Evolutionary conservation across 768 basidiomycete species (phyloP).

Genomic region (Lyophyllum atratum): DNA sequence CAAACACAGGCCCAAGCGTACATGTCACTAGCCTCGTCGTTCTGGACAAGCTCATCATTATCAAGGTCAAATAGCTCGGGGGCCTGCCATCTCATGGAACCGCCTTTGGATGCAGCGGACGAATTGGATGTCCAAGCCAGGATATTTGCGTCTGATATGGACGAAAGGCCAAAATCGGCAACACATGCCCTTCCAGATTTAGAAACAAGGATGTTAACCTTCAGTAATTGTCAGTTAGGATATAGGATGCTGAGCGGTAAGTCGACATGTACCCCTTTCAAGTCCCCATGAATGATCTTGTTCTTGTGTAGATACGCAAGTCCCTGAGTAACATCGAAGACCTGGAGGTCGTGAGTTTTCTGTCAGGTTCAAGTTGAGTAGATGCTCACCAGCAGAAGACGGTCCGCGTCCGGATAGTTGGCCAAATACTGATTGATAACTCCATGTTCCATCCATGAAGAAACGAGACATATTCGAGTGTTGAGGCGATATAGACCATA

Average conservation of each 20-base stretch:
- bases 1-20: constrained; percentile 13
- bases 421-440: constrained; percentile 1
- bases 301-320: background rate
- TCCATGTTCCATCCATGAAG: constrained; percentile 12
- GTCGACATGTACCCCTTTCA: background rate
- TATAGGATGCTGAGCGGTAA: background rate
- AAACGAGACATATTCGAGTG: constrained; percentile 1
- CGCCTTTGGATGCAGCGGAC: background rate
- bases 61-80: background rate
- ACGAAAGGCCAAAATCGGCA: background rate
- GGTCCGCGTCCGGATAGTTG: background rate
- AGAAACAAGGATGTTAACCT: constrained; percentile 14
- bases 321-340: background rate
- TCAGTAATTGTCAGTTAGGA: background rate
- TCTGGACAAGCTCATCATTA: constrained; percentile 14
- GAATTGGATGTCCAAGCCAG: background rate
- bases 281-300: background rate
- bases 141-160: background rate
- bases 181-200: constrained; percentile 4
- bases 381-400: background rate
- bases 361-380: background rate
- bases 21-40: constrained; percentile 9
- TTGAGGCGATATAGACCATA: constrained; percentile 3
- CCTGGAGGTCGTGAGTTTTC: background rate
- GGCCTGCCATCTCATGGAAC: background rate